phyloP scores from a whole-genome alignment of 345 rosid species.

The Salix arbutifolia region DNA sequence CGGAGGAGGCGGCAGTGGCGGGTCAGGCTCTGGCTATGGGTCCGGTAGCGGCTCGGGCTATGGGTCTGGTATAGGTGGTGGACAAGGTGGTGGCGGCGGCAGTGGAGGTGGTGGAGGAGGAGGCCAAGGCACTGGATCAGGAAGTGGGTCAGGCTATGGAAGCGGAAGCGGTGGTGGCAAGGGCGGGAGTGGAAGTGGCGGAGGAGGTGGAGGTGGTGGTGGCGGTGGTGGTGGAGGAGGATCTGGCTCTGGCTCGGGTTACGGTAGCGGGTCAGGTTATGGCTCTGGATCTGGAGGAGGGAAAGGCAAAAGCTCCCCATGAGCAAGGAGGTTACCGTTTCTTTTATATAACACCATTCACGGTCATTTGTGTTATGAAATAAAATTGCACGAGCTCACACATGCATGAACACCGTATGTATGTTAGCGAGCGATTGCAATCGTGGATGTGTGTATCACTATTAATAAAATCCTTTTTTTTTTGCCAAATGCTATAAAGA shows the following conservation, averaged over 20 bases:
- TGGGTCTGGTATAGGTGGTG: constrained; percentile 28
- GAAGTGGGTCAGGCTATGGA: too few relatives aligned
- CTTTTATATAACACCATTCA: not conserved
- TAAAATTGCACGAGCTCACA: constrained; percentile 17
- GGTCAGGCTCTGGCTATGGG: constrained; percentile 10
- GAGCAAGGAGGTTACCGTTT: constrained; percentile 12
- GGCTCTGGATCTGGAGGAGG: not conserved
- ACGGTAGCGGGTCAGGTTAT: too few relatives aligned
- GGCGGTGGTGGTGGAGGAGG: too few relatives aligned
- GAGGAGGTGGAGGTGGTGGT: too few relatives aligned
- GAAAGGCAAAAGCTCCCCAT: constrained; percentile 15
- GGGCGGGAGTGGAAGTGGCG: too few relatives aligned
- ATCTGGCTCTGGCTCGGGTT: too few relatives aligned
- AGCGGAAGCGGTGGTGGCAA: too few relatives aligned
- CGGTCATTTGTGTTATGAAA: constrained; percentile 13
- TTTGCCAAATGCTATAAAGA: not conserved
- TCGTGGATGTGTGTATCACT: not conserved
- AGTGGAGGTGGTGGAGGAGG: constrained; percentile 25
- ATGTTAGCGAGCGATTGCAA: not conserved
- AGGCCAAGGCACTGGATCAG: too few relatives aligned
- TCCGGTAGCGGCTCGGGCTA: constrained; percentile 20
- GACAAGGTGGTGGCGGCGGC: constrained; percentile 29
- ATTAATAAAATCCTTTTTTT: not conserved
- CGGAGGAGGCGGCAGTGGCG: not conserved
- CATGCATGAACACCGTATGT: not conserved